Base-by-base conservation (phyloP, 1,139 yeast species). In the Lodderomyces parapsilosis region DNA sequence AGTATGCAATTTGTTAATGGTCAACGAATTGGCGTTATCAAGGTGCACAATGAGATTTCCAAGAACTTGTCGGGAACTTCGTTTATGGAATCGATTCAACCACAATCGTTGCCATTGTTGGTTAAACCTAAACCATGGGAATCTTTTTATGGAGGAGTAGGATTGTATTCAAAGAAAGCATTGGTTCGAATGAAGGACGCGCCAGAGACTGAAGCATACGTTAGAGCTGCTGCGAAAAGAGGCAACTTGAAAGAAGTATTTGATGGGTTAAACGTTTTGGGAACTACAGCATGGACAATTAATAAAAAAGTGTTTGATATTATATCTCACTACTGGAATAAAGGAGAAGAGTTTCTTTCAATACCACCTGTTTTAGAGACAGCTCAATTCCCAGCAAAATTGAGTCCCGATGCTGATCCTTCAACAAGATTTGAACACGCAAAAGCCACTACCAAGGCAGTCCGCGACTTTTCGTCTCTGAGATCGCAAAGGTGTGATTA, bases 401-500 rank as follows among this genome's bases (percentile, higher is more conserved):
- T 95, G 1, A 76, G 88, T 3, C 59, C 74, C 39, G 79, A 76
- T 48, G 73, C 86, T 1, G 96, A 89, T 49, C 97, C 97, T 0
- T 66, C 74, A 18, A 86, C 70, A 11, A 75, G 85, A 41, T 77
- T 82, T 46, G 84, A 80, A 39, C 87, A 93, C 77, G 81, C 81
- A 52, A 73, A 80, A 39, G 65, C 71, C 43, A 80, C 87, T 49
- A 80, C 80, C 45, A 72, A 68, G 35, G 59, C 79, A 6, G 74
- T 82, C 17, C 79, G 81, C 49, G 83, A 80, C 38, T 83, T 81
- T 43, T 78, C 87, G 11, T 72, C 83, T 24, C 73, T 78, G 51
- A 82, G 93, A 60, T 90, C 98, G 0, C 86, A 84, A 60, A 78
- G 99, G 63, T 93, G 99, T 68, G 98, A 91, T 62, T 76, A 88